Base-by-base conservation (phyloP, 169 alveolate genomes). In the Cryptosporidium xiaoi region DNA sequence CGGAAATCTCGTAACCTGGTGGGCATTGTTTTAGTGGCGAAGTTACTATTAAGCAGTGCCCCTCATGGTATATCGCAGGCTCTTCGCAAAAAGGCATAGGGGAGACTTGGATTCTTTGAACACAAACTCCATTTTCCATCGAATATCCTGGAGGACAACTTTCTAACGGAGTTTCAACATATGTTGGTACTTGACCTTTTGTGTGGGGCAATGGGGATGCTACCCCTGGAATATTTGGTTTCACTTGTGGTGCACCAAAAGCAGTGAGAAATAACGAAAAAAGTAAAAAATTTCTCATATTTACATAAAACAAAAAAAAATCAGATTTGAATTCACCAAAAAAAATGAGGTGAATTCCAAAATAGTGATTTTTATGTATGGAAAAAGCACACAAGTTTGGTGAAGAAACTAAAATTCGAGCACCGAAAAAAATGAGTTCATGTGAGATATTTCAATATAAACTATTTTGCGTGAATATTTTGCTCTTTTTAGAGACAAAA, bases 101-200 rank as follows among this genome's bases (percentile, higher is more conserved):
- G 10, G 87, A 50, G 33, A 77, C 87, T 48, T 77, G 87, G 33
- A 77, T 77, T 7, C 87, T 53, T 24, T 77, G 87, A 36, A 77
- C 87, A 62, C 87, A 77, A 60, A 77, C 87, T 46, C 87, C 87
- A 60, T 77, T 56, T 31, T 77, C 87, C 87, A 77, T 77, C 24
- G 64, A 34, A 62, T 77, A 77, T 15, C 87, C 87, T n/a, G 71
- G 87, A 77, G 87, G 87, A 29, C 87, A 77, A 27, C 87, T 77
- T 77, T 77, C 87, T 40, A 77, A 16, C 8, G 87, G 87, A 40
- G 87, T 77, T 60, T 77, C 87, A 44, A 77, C 87, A 77, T 60
- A 77, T n/a, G 87, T 50, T 44, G 87, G 87, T 34, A 77, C 71
- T 66, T 77, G 87, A 60, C 87, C 87, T 50, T 77, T 77, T 34